A percentile compares a stretch with the other conserved stretches of the same genome.
Evolutionary conservation across 805 yeast species (phyloP).

Genomic region (Suhomyces canberraensis): DNA sequence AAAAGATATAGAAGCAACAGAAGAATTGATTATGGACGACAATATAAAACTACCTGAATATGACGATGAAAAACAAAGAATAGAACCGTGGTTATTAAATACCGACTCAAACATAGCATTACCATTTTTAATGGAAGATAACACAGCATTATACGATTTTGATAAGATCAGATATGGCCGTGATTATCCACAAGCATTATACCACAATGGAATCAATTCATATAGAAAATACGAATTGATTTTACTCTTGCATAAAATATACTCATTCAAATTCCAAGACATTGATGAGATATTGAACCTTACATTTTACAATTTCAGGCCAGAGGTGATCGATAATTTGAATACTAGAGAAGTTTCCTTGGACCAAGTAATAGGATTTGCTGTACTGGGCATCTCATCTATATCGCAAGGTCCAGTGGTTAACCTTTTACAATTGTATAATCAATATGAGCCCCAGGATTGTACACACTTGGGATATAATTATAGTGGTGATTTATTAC

Average conservation of each 20-base stretch:
- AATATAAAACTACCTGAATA: slow-evolving; percentile 6
- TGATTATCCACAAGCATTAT: slow-evolving; percentile 10
- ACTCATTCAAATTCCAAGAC: slow-evolving; percentile 11
- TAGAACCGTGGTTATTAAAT: slow-evolving; percentile 1
- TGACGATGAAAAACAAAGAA: slow-evolving; percentile 6
- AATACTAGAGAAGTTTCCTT: slow-evolving; percentile 5
- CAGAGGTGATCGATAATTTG: not conserved
- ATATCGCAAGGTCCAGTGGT: slow-evolving; percentile 1
- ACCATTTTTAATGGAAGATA: not conserved
- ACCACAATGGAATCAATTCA: slow-evolving; percentile 12
- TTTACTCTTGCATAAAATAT: slow-evolving; percentile 6
- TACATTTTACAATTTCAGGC: slow-evolving; percentile 9
- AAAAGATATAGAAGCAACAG: slow-evolving; percentile 5
- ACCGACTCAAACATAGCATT: not conserved
- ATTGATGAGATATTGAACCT: slow-evolving; percentile 10
- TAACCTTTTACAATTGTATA: slow-evolving; percentile 4
- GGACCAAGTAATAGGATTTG: slow-evolving; percentile 2
- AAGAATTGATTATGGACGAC: slow-evolving; percentile 4
- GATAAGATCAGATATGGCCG: not conserved
- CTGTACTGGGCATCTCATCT: not conserved
- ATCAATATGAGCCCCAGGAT: slow-evolving; percentile 9
- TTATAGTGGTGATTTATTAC: slow-evolving; percentile 1
- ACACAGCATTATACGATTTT: not conserved
- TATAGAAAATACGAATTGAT: slow-evolving; percentile 9
- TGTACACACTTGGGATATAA: slow-evolving; percentile 6